Evolutionary conservation across 2,329 filamentous ascomycete genomes (phyloP).

Genomic region (Xylariomycetidae sp.): DNA sequence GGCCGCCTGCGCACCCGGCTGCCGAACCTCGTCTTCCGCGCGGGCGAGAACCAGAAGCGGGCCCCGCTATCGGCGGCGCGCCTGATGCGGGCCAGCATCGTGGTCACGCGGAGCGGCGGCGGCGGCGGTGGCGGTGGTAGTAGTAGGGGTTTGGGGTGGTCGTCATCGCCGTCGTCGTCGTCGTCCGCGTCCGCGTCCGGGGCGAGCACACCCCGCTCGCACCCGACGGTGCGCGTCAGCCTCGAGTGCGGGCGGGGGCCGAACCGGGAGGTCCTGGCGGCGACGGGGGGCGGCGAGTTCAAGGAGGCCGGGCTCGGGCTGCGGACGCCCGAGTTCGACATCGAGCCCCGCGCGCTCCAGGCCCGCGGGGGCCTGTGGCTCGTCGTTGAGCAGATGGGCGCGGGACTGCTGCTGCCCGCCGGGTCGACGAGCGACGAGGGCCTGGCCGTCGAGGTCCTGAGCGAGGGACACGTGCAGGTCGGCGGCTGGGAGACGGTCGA

Average conservation of each 20-base stretch:
- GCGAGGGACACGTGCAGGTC: slow-evolving; percentile 40
- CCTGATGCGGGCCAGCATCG: slow-evolving; percentile 58
- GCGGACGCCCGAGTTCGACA: slow-evolving; percentile 68
- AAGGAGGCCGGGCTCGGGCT: slow-evolving; percentile 58
- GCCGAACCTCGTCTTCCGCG: slow-evolving; percentile 43
- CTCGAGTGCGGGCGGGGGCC: slow-evolving; percentile 66
- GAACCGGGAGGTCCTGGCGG: slow-evolving; percentile 58
- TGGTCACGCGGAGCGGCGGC: slow-evolving; percentile 32
- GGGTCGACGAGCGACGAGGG: slow-evolving; percentile 31
- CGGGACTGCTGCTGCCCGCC: slow-evolving; percentile 2
- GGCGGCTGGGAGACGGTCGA: slow-evolving; percentile 37
- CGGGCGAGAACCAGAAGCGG: slow-evolving; percentile 30
- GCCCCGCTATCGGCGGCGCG: slow-evolving; percentile 35
- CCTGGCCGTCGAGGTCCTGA: slow-evolving; percentile 42
- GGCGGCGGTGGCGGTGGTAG: slow-evolving; percentile 5
- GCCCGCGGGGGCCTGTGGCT: slow-evolving; percentile 63
- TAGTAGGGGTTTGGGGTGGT: slow-evolving; percentile 15
- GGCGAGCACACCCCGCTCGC: slow-evolving; percentile 17
- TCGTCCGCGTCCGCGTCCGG: background rate
- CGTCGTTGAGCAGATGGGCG: slow-evolving; percentile 75
- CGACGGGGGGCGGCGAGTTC: slow-evolving; percentile 56
- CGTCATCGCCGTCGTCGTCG: slow-evolving; percentile 44
- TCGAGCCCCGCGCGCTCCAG: slow-evolving; percentile 58
- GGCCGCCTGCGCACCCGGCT: slow-evolving; percentile 65
- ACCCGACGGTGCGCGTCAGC: slow-evolving; percentile 57